phyloP scores from a whole-genome alignment of 805 yeast species.

The Schwanniomyces pseudopolymorphus region DNA sequence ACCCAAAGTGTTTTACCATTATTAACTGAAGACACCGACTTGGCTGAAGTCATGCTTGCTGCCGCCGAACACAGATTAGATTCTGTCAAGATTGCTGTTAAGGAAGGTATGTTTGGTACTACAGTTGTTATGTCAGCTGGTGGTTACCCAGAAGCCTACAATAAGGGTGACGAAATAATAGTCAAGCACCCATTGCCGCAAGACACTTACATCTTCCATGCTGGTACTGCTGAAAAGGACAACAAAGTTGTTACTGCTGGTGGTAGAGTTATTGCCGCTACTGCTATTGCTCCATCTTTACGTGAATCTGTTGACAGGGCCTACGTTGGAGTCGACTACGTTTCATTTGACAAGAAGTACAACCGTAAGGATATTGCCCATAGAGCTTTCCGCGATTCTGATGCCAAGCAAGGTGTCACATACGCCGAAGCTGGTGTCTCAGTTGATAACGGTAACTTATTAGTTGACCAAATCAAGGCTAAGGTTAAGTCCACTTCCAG shows the following conservation, averaged over 20 bases:
- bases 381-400: slow-evolving; percentile 76
- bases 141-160: slow-evolving; percentile 89
- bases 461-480: slow-evolving; percentile 87
- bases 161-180: slow-evolving; percentile 82
- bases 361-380: slow-evolving; percentile 94
- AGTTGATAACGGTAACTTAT: slow-evolving; percentile 89
- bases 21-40: slow-evolving; percentile 78
- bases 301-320: slow-evolving; percentile 83
- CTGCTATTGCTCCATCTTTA: slow-evolving; percentile 77
- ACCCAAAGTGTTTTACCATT: slow-evolving; percentile 95
- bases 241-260: slow-evolving; percentile 81
- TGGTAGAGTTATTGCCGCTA: slow-evolving; percentile 95
- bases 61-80: slow-evolving; percentile 94
- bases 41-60: slow-evolving; percentile 89
- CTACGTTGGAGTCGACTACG: slow-evolving; percentile 77
- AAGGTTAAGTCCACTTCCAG: slow-evolving; percentile 91
- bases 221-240: slow-evolving; percentile 73
- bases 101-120: slow-evolving; percentile 64
- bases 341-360: slow-evolving; percentile 72
- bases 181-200: slow-evolving; percentile 47
- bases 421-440: slow-evolving; percentile 97
- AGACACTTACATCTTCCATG: slow-evolving; percentile 84
- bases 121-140: slow-evolving; percentile 97
- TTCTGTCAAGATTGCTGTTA: slow-evolving; percentile 61
- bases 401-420: slow-evolving; percentile 52